Evolutionary conservation across 2,329 filamentous ascomycete species (phyloP), one percentile per base, ranked within the genome.

Genomic region (Claviceps arundinis): DNA sequence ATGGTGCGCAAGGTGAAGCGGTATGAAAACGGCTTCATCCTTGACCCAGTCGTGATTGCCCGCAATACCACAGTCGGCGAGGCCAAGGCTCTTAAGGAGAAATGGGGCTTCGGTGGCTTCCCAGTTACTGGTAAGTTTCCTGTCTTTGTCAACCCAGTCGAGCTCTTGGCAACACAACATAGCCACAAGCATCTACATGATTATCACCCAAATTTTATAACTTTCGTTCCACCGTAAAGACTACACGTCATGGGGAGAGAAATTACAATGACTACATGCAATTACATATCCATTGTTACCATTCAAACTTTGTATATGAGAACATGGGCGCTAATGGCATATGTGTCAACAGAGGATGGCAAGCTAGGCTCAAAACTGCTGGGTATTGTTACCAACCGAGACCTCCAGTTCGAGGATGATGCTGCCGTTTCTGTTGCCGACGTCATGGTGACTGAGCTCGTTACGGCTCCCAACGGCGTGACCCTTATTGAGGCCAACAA

Each of bases 171-270:
- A 50, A 30, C 44, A 50, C 34, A 40, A 54, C 48, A 53, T 50
- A 9, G 4, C 5, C 60, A 64, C 66, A 22, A 49, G 47, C 52
- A 50, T 50, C 73, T 72, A 61, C 66, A 71, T 89, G 87, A 95
- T 95, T 93, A 88, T 77, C 77, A 81, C 75, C 77, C 50, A 52
- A 72, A 75, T 77, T 77, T 79, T 73, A 74, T 96, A 97, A 97
- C 93, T 98, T 98, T 98, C 93, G 93, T 98, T 98, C 93, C 91
- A 91, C 93, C 89, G 88, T 79, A 94, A 84, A 81, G 85, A 87
- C 84, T 78, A 56, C 79, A 47, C 80, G 87, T 88, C 78, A 75
- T 95, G 89, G 80, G 88, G 89, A 95, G 72, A 58, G 55, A 48
- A 55, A 57, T 58, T 65, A 64, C 59, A 63, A 66, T 65, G 67